These are phyloP conservation scores for Sordariomycetes sp. DNA, from an alignment of 2,329 filamentous ascomycete species.

Conservation along the genomic window DNA sequence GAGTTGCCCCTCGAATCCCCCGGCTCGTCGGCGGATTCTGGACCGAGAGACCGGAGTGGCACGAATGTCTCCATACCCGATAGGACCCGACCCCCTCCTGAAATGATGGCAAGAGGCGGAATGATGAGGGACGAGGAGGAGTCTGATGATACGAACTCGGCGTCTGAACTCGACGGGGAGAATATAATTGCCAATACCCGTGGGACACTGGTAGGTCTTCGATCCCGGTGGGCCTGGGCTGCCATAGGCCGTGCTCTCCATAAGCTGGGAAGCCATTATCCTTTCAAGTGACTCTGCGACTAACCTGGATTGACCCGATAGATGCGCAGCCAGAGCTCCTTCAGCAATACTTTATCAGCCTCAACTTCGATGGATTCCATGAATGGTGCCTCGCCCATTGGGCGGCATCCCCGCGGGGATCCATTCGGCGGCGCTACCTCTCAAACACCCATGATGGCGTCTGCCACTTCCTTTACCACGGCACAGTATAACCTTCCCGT, in stretches of 20 bases:
- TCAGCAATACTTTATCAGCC: constrained; percentile 62
- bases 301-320: constrained; percentile 13
- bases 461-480: constrained; percentile 49
- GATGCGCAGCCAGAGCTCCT: constrained; percentile 53
- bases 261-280: background rate
- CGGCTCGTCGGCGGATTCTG: constrained; percentile 63
- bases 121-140: constrained; percentile 82
- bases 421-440: constrained; percentile 27
- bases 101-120: constrained; percentile 77
- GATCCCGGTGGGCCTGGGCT: constrained; percentile 14
- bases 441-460: constrained; percentile 37
- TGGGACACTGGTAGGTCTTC: constrained; percentile 2
- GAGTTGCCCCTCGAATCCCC: constrained; percentile 90
- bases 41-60: constrained; percentile 59
- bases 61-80: constrained; percentile 83
- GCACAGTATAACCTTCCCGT: constrained; percentile 42
- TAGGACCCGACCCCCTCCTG: constrained; percentile 76
- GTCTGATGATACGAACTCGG: constrained; percentile 30
- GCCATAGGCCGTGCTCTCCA: background rate
- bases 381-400: constrained; percentile 50
- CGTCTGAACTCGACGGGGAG: constrained; percentile 8
- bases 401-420: constrained; percentile 39
- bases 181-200: background rate
- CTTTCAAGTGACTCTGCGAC: background rate
- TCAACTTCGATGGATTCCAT: constrained; percentile 88